These are phyloP conservation scores for Linaria vulgaris DNA, from an alignment of 257 asterid genomes.

Conservation along the genomic window DNA sequence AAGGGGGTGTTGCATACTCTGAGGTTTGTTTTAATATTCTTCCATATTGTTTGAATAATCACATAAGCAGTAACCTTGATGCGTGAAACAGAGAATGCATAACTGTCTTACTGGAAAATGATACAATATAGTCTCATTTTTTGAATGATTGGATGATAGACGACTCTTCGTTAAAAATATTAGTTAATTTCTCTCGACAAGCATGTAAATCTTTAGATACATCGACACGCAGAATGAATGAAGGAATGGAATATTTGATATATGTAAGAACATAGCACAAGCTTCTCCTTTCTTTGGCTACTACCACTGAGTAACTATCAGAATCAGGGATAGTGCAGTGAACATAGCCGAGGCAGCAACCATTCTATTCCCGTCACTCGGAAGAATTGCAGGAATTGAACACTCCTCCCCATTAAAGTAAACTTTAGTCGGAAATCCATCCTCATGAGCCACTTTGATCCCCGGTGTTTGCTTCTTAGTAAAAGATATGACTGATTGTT, in stretches of 20 bases:
- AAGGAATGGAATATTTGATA: constrained; percentile 14
- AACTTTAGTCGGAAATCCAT: constrained; percentile 72
- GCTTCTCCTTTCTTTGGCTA: no score
- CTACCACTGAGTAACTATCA: constrained; percentile 21
- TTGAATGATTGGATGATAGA: no score
- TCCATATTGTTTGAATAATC: no score
- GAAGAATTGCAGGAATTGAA: constrained; percentile 58
- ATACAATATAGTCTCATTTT: no score
- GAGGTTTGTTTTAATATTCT: no score
- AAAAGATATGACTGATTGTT: constrained; percentile 60
- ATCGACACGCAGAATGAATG: constrained; percentile 7
- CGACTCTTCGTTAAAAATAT: no score
- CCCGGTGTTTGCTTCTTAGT: constrained; percentile 53
- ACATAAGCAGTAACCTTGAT: no score
- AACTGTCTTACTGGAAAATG: no score
- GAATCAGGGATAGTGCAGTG: constrained; percentile 30
- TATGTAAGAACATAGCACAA: not conserved
- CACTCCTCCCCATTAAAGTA: constrained; percentile 82
- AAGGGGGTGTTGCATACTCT: no score
- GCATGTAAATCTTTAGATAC: not conserved
- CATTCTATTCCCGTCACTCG: constrained; percentile 30
- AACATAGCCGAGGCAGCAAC: constrained; percentile 27
- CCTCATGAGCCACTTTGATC: constrained; percentile 45
- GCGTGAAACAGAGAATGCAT: no score
- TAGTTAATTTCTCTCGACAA: no score